Evolutionary conservation across 257 asterid species (phyloP).

Genomic region (Ballota nigra): DNA sequence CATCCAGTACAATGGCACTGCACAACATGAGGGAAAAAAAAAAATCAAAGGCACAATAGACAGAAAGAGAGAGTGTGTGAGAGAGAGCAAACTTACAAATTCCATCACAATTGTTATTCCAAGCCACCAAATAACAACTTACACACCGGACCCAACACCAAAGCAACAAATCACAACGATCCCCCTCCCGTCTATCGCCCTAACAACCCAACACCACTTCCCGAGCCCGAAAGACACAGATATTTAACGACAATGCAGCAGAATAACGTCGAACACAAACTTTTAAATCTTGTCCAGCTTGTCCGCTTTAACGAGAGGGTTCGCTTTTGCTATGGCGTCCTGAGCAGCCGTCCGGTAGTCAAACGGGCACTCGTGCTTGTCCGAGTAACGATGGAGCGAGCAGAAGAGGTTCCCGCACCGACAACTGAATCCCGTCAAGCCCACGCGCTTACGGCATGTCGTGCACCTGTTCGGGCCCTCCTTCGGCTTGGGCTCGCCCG

Average conservation of each 20-base stretch:
- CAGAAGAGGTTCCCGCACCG: constrained; percentile 58
- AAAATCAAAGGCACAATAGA: neutral
- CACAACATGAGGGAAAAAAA: constrained; percentile 4
- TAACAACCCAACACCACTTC: constrained; percentile 20
- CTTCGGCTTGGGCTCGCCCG: constrained; percentile 37
- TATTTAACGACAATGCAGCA: constrained; percentile 21
- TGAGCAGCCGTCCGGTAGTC: constrained; percentile 53
- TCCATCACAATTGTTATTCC: constrained; percentile 36
- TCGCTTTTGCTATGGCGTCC: constrained; percentile 57
- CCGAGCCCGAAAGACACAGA: constrained; percentile 4
- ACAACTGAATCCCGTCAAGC: constrained; percentile 53
- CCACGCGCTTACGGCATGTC: constrained; percentile 56
- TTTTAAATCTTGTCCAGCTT: constrained; percentile 52
- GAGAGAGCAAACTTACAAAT: constrained; percentile 26
- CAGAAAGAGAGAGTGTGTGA: neutral
- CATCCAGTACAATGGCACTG: neutral
- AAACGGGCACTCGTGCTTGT: constrained; percentile 55
- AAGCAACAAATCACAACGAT: constrained; percentile 25
- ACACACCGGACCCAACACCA: constrained; percentile 38
- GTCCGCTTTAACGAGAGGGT: constrained; percentile 54
- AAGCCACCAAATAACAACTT: constrained; percentile 44
- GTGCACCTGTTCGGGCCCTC: constrained; percentile 53
- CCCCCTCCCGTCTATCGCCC: constrained; percentile 23
- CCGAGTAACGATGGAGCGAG: constrained; percentile 55
- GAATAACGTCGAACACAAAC: constrained; percentile 11